These are phyloP conservation scores for Rugiboletus extremiorientalis DNA, from an alignment of 1,284 basidiomycete genomes.

Conservation along the genomic window DNA sequence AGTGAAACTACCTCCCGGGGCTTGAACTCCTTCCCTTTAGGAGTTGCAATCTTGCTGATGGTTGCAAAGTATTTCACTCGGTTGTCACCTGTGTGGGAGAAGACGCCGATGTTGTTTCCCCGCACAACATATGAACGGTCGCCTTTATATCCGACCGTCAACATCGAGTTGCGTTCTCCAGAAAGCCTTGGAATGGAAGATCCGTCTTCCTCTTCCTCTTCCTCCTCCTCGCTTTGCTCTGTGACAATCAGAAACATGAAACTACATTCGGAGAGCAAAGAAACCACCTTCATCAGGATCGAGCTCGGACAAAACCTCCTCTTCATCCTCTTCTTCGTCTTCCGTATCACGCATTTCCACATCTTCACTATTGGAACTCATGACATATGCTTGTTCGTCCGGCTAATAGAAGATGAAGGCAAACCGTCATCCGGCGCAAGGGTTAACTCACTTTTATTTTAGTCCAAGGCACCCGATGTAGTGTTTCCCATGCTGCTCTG, in stretches of 20 bases:
- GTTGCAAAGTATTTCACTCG: constrained; percentile 87
- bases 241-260: constrained; percentile 9
- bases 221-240: constrained; percentile 56
- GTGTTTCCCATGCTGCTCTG: constrained; percentile 79
- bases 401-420: constrained; percentile 34
- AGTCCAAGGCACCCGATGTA: constrained; percentile 74
- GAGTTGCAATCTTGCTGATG: constrained; percentile 82
- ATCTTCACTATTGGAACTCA: constrained; percentile 73
- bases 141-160: constrained; percentile 95
- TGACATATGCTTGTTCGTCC: constrained; percentile 80
- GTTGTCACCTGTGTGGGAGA: constrained; percentile 79
- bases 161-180: constrained; percentile 81
- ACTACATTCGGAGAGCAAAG: constrained; percentile 1
- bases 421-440: not conserved
- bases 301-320: constrained; percentile 66
- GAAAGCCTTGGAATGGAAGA: constrained; percentile 42
- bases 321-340: constrained; percentile 74
- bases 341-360: constrained; percentile 82
- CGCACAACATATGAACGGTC: constrained; percentile 95
- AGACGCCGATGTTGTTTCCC: constrained; percentile 97
- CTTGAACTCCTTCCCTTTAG: constrained; percentile 82
- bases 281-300: constrained; percentile 53
- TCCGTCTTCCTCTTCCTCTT: constrained; percentile 51
- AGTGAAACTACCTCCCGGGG: constrained; percentile 72
- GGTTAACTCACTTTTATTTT: constrained; percentile 75